These are phyloP conservation scores for Exophiala sideris DNA, from an alignment of 2,329 filamentous ascomycete genomes.

Conservation along the genomic window DNA sequence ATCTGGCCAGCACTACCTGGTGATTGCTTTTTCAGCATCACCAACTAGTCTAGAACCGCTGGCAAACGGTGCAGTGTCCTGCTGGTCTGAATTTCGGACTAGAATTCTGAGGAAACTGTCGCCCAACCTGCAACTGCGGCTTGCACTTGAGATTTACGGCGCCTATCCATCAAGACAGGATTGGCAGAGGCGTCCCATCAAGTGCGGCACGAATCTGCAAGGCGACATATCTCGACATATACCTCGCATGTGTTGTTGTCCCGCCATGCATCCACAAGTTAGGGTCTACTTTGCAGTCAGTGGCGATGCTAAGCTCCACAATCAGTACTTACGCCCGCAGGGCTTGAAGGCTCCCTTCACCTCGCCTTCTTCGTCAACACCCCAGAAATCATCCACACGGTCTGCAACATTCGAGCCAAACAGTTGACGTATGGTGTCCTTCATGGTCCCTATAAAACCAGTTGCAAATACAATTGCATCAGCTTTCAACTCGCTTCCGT, in stretches of 20 bases:
- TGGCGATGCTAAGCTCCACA: background rate
- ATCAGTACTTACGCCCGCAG: conserved; percentile 34
- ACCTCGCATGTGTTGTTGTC: conserved; percentile 38
- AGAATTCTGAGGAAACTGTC: no score
- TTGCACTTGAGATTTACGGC: no score
- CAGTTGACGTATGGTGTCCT: conserved; percentile 35
- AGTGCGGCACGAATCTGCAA: conserved; percentile 42
- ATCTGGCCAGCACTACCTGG: no score
- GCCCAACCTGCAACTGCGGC: no score
- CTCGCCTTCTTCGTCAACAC: conserved; percentile 47
- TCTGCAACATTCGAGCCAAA: conserved; percentile 42
- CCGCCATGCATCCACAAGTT: conserved; percentile 45
- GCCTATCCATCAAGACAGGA: background rate
- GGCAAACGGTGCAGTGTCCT: no score
- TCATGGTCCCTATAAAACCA: conserved; percentile 44
- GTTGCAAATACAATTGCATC: conserved; percentile 49
- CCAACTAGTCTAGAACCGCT: no score
- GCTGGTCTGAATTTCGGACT: no score
- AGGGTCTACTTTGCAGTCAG: conserved; percentile 21
- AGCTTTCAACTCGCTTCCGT: conserved; percentile 42
- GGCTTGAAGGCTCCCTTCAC: conserved; percentile 42
- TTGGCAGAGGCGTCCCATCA: conserved; percentile 19
- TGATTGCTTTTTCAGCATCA: no score
- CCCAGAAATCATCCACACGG: conserved; percentile 43
- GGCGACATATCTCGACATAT: conserved; percentile 43